Evolutionary conservation across 2,329 filamentous ascomycete genomes (phyloP).

Genomic region (Anisogramma anomala): DNA sequence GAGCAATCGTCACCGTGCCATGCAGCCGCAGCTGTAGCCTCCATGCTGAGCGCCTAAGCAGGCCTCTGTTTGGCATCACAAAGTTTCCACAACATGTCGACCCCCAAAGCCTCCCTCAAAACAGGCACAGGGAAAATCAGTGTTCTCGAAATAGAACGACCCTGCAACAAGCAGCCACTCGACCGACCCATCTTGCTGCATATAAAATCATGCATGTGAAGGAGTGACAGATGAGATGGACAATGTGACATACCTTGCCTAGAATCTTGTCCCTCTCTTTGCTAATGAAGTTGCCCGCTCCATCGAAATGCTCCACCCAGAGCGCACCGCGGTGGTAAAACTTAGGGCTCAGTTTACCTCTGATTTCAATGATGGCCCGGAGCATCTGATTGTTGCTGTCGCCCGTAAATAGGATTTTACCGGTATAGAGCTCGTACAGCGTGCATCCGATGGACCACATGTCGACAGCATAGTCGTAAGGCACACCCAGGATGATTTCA

Average conservation of each 20-base stretch:
- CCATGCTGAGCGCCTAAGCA: conserved; percentile 6
- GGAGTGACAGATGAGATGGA: conserved; percentile 8
- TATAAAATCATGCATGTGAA: not conserved
- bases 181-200: not conserved
- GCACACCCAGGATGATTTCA: conserved; percentile 94
- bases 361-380: conserved; percentile 87
- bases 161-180: conserved; percentile 2
- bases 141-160: conserved; percentile 2
- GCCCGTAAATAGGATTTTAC: conserved; percentile 92
- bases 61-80: not conserved
- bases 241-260: conserved; percentile 51
- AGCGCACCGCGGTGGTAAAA: conserved; percentile 74
- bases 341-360: conserved; percentile 84
- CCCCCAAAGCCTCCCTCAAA: not conserved
- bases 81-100: not conserved
- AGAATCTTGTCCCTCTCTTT: conserved; percentile 80
- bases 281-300: conserved; percentile 71
- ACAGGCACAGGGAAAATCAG: not conserved
- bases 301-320: conserved; percentile 70
- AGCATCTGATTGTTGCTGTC: conserved; percentile 98
- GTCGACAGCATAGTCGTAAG: conserved; percentile 87
- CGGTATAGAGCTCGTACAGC: conserved; percentile 91
- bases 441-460: conserved; percentile 98
- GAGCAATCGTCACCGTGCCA: too few relatives aligned
- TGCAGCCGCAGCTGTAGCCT: conserved; percentile 4